phyloP scores from a whole-genome alignment of 345 rosid genomes.

The Bruguiera sexangula region DNA sequence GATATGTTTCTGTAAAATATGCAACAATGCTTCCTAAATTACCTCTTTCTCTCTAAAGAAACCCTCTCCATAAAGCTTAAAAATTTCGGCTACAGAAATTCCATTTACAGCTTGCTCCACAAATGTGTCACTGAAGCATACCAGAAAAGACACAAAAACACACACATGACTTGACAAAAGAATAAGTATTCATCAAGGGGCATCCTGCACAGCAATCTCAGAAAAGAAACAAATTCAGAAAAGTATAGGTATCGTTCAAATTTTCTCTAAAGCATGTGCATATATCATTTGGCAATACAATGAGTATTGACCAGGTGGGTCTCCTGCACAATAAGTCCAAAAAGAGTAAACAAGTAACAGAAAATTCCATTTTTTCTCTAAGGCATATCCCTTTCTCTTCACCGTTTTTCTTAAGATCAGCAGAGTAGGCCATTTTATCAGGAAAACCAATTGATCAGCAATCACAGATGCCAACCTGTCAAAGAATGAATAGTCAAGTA shows the following conservation, averaged over 20 bases:
- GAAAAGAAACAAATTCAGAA: not conserved
- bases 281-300: too few species aligned
- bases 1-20: not conserved
- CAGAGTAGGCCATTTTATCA: not conserved
- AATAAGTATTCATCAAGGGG: not conserved
- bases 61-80: slow-evolving; percentile 70
- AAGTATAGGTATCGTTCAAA: not conserved
- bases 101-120: slow-evolving; percentile 64
- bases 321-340: not conserved
- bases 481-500: slow-evolving; percentile 61
- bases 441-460: slow-evolving; percentile 2
- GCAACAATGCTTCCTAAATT: slow-evolving; percentile 7
- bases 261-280: not conserved
- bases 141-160: slow-evolving; percentile 10
- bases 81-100: slow-evolving; percentile 77
- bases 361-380: not conserved
- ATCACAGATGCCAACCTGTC: slow-evolving; percentile 62
- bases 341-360: not conserved
- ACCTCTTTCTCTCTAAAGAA: slow-evolving; percentile 95
- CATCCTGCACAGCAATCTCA: slow-evolving; percentile 2
- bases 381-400: slow-evolving; percentile 6
- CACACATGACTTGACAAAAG: slow-evolving; percentile 7
- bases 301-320: too few species aligned
- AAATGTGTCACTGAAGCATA: slow-evolving; percentile 55
- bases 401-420: not conserved